These are phyloP conservation scores for Aureobasidium uvarum DNA, from an alignment of 2,329 filamentous ascomycete species.

Conservation along the genomic window DNA sequence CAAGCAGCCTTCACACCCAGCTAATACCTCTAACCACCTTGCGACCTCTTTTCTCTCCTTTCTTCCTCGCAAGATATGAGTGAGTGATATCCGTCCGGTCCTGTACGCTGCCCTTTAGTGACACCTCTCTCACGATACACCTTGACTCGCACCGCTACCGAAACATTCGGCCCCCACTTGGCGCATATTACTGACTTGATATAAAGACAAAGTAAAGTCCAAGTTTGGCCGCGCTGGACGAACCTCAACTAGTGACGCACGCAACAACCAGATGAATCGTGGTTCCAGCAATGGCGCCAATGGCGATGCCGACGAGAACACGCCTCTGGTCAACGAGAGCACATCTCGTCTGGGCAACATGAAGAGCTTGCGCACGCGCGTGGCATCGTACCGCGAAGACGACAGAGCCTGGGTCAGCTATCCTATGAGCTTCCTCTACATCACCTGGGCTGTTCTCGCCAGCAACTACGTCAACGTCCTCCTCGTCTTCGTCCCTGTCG, in stretches of 20 bases:
- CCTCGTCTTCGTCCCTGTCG: slow-evolving; percentile 70
- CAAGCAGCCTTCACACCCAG: background rate
- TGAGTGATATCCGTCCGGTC: slow-evolving; percentile 8
- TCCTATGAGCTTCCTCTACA: slow-evolving; percentile 37
- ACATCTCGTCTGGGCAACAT: slow-evolving; percentile 30
- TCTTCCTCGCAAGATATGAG: slow-evolving; percentile 5
- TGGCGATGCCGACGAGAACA: slow-evolving; percentile 45
- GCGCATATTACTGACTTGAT: slow-evolving; percentile 10
- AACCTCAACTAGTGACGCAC: slow-evolving; percentile 5
- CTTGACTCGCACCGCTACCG: background rate
- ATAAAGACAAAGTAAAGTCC: slow-evolving; percentile 27
- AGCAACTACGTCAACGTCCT: slow-evolving; percentile 65
- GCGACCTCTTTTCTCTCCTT: slow-evolving; percentile 10
- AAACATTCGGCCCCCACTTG: background rate
- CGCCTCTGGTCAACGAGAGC: slow-evolving; percentile 33
- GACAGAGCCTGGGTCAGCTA: slow-evolving; percentile 36
- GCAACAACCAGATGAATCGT: slow-evolving; percentile 46
- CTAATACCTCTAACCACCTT: background rate
- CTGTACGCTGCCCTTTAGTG: background rate
- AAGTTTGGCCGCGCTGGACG: slow-evolving; percentile 27
- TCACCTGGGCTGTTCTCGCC: slow-evolving; percentile 45
- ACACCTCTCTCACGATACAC: background rate
- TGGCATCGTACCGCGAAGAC: slow-evolving; percentile 32
- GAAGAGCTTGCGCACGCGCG: slow-evolving; percentile 26
- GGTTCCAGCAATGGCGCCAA: slow-evolving; percentile 60